Evolutionary conservation across 2,329 filamentous ascomycete species (phyloP).

Genomic region (Cadophora gregata): DNA sequence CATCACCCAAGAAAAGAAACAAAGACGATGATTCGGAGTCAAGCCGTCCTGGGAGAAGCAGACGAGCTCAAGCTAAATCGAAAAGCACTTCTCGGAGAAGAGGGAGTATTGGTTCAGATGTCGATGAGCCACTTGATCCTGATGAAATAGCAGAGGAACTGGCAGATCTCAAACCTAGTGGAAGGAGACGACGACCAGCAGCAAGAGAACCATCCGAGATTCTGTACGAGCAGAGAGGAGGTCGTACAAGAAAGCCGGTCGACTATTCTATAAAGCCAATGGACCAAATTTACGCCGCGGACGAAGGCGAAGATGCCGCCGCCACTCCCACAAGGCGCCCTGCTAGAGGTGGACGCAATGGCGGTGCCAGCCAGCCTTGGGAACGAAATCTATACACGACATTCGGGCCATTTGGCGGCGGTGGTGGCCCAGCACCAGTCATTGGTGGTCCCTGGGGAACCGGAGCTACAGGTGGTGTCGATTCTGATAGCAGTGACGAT

Average conservation of each 20-base stretch:
- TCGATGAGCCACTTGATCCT: constrained; percentile 62
- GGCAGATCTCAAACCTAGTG: constrained; percentile 58
- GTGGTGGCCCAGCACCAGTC: constrained; percentile 61
- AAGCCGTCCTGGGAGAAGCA: constrained; percentile 58
- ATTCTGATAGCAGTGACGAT: constrained; percentile 97
- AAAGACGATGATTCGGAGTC: constrained; percentile 53
- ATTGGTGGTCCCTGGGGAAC: constrained; percentile 74
- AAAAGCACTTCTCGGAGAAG: constrained; percentile 54
- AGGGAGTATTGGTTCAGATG: constrained; percentile 55
- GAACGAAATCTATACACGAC: constrained; percentile 88
- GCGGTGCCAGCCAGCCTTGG: constrained; percentile 53
- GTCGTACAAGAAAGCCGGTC: constrained; percentile 68
- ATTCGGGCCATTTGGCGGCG: constrained; percentile 90
- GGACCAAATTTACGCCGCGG: constrained; percentile 71
- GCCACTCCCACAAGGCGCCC: constrained; percentile 70
- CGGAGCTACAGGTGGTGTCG: constrained; percentile 77
- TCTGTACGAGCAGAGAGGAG: constrained; percentile 61
- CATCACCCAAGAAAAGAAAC: constrained; percentile 46
- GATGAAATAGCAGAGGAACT: constrained; percentile 72
- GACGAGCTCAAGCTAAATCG: constrained; percentile 50
- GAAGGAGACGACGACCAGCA: constrained; percentile 52
- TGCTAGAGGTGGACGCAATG: constrained; percentile 62
- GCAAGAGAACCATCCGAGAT: constrained; percentile 60
- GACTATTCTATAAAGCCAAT: constrained; percentile 88
- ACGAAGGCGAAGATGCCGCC: constrained; percentile 71